Base-by-base conservation (phyloP, 2,329 filamentous ascomycete species). In the Cordyceps cateniannulata region DNA sequence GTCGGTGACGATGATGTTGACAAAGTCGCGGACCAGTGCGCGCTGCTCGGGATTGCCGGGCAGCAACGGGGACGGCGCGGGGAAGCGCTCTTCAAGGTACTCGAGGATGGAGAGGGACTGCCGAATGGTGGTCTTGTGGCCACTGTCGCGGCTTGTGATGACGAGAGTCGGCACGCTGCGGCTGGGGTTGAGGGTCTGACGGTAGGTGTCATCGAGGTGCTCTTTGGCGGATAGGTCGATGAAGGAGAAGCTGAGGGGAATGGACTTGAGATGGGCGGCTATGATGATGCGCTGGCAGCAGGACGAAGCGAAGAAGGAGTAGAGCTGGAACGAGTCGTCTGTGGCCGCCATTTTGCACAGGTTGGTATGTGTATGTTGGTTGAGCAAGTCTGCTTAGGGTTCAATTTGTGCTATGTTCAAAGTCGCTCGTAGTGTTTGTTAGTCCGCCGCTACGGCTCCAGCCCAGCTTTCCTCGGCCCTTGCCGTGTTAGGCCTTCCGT, bases 61-160 rank as follows among this genome's bases (percentile, higher is more conserved):
- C 20, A 60, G 42, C 7, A 60, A 49, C 14, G 58, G 58, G 7
- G 16, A 25, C 6, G 8, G 29, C 24, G 32, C 27, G n/a, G 49
- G 58, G 42, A 60, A 54, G 12, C 58, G 58, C n/a, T 60, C 58
- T 42, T 60, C 58, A 14, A 60, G 25, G 49, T 53, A 60, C 32
- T 60, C 58, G 14, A 60, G 58, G 22, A 60, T 60, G 22, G 42
- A n/a, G 14, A 60, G 14, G 38, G 58, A 42, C 10, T 54, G 58
- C 20, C 42, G 48, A 20, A 60, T 60, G 12, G 27, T 27, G 10
- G 58, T 54, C 29, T 24, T 22, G 6, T 27, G 35, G 5, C n/a
- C 45, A 25, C 48, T 38, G 42, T 54, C 58, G 5, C 10, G 4
- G 44, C 22, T 7, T 14, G 59, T 55, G 9, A 61, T n/a, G 24